These are phyloP conservation scores for Cyberlindnera galapagoensis DNA, from an alignment of 805 yeast species.

Conservation along the genomic window DNA sequence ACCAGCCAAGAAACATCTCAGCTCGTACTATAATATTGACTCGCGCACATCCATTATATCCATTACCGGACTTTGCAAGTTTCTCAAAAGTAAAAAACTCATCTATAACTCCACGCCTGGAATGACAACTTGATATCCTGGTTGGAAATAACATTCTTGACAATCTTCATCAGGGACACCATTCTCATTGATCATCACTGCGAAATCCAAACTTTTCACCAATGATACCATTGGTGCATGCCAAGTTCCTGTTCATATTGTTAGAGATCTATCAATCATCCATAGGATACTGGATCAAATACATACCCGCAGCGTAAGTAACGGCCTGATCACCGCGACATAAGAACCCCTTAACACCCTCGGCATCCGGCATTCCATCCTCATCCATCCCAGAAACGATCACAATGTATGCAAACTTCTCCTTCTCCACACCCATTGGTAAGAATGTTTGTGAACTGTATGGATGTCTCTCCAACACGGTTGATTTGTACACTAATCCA, in stretches of 20 bases:
- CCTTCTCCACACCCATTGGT: slow-evolving; percentile 74
- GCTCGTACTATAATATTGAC: too few species aligned
- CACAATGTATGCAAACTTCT: slow-evolving; percentile 57
- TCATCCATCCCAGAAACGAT: slow-evolving; percentile 59
- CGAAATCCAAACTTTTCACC: slow-evolving; percentile 66
- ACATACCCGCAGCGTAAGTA: slow-evolving; percentile 61
- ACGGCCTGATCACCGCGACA: slow-evolving; percentile 84
- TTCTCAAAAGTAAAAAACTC: too few species aligned
- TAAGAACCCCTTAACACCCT: slow-evolving; percentile 55
- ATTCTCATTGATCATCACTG: slow-evolving; percentile 82
- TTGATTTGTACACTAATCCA: slow-evolving; percentile 22
- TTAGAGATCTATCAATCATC: too few species aligned
- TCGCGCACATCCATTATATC: too few species aligned
- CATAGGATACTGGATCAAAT: not conserved
- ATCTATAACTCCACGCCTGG: not conserved
- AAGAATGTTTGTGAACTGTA: slow-evolving; percentile 80
- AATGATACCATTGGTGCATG: slow-evolving; percentile 95
- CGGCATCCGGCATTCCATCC: slow-evolving; percentile 55
- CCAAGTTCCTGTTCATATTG: slow-evolving; percentile 53
- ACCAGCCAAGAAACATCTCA: too few species aligned
- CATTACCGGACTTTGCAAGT: too few species aligned
- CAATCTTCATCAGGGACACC: slow-evolving; percentile 76
- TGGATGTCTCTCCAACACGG: slow-evolving; percentile 87
- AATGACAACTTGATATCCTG: slow-evolving; percentile 38
- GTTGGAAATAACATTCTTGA: slow-evolving; percentile 67